Base-by-base conservation (phyloP, 176 grass and related monocot genomes). In the Rhipidocladum racemiflorum region DNA sequence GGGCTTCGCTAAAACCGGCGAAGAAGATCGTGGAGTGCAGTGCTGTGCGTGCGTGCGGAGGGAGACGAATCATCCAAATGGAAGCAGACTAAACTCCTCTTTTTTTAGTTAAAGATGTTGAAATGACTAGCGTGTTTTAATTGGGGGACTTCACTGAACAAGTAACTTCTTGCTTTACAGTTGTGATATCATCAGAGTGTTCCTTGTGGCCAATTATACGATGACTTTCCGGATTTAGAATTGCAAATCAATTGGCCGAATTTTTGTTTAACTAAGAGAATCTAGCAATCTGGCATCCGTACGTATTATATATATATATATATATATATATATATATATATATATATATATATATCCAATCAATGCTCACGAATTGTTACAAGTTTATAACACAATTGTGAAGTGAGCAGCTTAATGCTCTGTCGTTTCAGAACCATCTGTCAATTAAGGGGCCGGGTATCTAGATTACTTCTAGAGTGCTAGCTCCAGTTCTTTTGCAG, bases 91-190 rank as follows among this genome's bases (percentile, higher is more conserved):
- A n/a, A n/a, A n/a, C n/a, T n/a, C n/a, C n/a, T n/a, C n/a, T n/a
- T n/a, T n/a, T n/a, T n/a, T n/a, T n/a, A n/a, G n/a, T n/a, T n/a
- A n/a, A n/a, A n/a, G n/a, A n/a, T n/a, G n/a, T n/a, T n/a, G n/a
- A n/a, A n/a, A n/a, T 34, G 56, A 61, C 29, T 43, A 76, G 12
- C 7, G 32, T 68, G n/a, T 57, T 44, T 36, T n/a, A n/a, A n/a
- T n/a, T 35, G 85, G 48, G 36, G 15, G 16, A 23, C 40, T 68
- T 80, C 66, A 66, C 48, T 81, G 46, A 75, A 60, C 70, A 75
- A 28, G 8, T 61, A 69, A 70, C n/a, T 57, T 61, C n/a, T 57
- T 61, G 36, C 60, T 38, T 68, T 45, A 67, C 28, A 87, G 9
- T 38, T 81, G 32, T 61, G 17, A 68, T 81, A 53, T 10, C 42